phyloP scores from a whole-genome alignment of 139 green algal species.

The Spirogloea muscicola region DNA sequence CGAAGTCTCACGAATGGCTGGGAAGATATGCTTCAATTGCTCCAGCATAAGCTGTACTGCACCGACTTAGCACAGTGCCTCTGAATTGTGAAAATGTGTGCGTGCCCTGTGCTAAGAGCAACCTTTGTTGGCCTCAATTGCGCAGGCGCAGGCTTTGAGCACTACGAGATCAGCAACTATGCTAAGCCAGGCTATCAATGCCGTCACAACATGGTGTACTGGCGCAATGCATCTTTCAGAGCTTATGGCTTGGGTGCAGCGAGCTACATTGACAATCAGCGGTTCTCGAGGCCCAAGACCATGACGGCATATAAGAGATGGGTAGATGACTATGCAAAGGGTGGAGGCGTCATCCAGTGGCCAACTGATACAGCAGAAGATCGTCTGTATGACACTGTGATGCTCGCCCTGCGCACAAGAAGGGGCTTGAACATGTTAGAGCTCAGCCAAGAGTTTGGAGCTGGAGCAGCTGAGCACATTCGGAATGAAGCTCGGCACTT shows the following conservation, averaged over 20 bases:
- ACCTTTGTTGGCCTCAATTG: neutral
- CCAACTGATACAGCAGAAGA: conserved; percentile 31
- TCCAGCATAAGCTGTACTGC: no score
- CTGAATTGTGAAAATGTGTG: neutral
- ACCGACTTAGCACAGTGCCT: no score
- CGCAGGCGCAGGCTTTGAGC: conserved; percentile 81
- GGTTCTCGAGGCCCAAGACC: conserved; percentile 68
- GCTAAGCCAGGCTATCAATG: conserved; percentile 57
- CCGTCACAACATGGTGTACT: conserved; percentile 92
- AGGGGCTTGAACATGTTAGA: neutral
- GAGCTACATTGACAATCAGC: conserved; percentile 64
- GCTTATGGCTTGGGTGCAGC: conserved; percentile 85
- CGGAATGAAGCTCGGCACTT: neutral
- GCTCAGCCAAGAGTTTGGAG: neutral
- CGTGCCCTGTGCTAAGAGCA: neutral
- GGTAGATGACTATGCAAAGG: conserved; percentile 52
- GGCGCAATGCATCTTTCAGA: conserved; percentile 68
- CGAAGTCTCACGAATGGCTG: no score
- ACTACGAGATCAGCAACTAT: conserved; percentile 95
- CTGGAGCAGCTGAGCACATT: neutral
- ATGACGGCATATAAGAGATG: conserved; percentile 71
- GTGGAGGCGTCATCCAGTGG: conserved; percentile 41
- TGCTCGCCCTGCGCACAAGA: conserved; percentile 21
- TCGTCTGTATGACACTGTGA: conserved; percentile 26
- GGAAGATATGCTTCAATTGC: no score